These are phyloP conservation scores for Roridomyces roridus DNA, from an alignment of 768 basidiomycete species.

Conservation along the genomic window DNA sequence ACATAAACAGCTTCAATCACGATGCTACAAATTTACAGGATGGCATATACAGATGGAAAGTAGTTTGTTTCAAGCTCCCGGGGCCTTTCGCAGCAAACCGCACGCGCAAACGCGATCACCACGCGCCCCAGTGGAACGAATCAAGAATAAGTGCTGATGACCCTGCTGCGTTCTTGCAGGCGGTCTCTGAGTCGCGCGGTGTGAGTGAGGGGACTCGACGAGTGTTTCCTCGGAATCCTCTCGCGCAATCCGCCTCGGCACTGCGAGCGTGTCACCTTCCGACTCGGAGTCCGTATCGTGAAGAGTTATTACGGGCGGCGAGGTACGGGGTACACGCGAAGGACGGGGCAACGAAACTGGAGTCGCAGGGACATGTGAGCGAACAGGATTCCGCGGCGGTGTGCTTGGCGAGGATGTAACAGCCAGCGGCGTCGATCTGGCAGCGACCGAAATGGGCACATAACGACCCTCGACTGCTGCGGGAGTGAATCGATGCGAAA, in stretches of 20 bases:
- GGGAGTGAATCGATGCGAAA: not conserved
- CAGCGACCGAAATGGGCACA: conserved; percentile 17
- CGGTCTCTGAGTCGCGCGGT: too few species aligned
- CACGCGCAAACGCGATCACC: conserved; percentile 9
- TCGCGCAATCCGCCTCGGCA: too few species aligned
- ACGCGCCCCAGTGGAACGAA: not conserved
- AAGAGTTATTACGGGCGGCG: not conserved
- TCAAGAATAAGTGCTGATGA: conserved; percentile 6
- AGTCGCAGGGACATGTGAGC: not conserved
- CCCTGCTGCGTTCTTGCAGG: not conserved
- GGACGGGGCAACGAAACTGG: conserved; percentile 1
- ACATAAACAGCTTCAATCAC: too few species aligned
- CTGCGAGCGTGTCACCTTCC: too few species aligned
- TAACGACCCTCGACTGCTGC: not conserved
- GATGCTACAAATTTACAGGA: too few species aligned
- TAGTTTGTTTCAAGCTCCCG: not conserved
- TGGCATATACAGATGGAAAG: too few species aligned
- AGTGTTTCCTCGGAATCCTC: too few species aligned
- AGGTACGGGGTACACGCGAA: not conserved
- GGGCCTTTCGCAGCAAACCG: not conserved
- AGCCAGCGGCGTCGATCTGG: conserved; percentile 3
- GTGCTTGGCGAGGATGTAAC: not conserved
- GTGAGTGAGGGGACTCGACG: too few species aligned
- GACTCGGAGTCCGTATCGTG: not conserved
- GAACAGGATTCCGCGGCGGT: not conserved